Evolutionary conservation across 306 rosid species (phyloP).

Genomic region (Delonix regia): DNA sequence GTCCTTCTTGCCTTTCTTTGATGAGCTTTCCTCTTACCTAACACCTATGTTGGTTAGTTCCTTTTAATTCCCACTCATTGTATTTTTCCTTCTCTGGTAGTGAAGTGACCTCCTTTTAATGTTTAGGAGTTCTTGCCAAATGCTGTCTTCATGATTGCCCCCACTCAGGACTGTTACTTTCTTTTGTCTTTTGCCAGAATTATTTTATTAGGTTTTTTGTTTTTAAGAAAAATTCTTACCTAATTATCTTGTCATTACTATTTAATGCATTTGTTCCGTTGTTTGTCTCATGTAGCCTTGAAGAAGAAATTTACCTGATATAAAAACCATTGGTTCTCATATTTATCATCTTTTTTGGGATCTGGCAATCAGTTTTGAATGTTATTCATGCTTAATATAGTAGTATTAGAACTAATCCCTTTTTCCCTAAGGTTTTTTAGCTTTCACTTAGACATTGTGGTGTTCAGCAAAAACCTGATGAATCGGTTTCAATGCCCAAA

Average conservation of each 20-base stretch:
- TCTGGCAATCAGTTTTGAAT: background rate
- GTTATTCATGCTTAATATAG: background rate
- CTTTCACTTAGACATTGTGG: background rate
- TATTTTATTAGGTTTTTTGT: constrained; percentile 6
- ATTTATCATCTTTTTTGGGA: background rate
- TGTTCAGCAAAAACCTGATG: background rate
- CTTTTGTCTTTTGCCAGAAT: background rate
- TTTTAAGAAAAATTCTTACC: background rate
- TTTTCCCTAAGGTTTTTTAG: background rate
- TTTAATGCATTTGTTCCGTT: background rate
- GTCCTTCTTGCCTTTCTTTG: constrained; percentile 94
- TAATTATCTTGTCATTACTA: background rate
- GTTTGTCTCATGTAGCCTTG: background rate
- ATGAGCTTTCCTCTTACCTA: constrained; percentile 79
- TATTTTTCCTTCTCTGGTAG: constrained; percentile 14
- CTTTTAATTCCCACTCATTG: background rate
- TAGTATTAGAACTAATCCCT: background rate
- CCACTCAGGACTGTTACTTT: background rate
- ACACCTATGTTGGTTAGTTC: constrained; percentile 97
- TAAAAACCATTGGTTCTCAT: background rate
- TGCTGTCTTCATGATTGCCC: constrained; percentile 8
- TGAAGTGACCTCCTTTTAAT: background rate
- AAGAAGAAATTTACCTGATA: background rate
- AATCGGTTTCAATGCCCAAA: background rate
- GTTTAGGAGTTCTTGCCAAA: constrained; percentile 12